Evolutionary conservation across 177 flowering plant genomes (phyloP).

Genomic region (Vitis hybrid): DNA sequence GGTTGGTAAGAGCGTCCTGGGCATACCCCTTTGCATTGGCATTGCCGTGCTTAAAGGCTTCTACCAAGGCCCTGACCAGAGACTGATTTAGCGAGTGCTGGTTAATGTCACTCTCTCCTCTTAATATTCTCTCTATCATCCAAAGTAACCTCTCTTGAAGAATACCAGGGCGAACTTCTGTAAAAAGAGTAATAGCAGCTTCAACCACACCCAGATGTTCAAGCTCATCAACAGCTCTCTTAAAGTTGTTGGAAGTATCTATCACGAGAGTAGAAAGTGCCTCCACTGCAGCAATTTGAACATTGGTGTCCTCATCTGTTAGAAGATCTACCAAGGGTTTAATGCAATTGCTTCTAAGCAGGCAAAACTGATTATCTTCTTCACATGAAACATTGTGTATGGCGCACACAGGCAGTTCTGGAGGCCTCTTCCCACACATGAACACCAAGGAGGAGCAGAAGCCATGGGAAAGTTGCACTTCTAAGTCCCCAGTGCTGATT

Average conservation of each 20-base stretch:
- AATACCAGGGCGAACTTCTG: slow-evolving; percentile 42
- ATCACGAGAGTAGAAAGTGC: slow-evolving; percentile 52
- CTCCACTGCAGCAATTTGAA: slow-evolving; percentile 48
- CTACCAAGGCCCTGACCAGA: slow-evolving; percentile 52
- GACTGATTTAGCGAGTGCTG: slow-evolving; percentile 34
- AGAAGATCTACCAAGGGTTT: slow-evolving; percentile 49
- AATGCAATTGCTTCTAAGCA: slow-evolving; percentile 45
- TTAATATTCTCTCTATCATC: slow-evolving; percentile 53
- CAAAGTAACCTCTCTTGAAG: slow-evolving; percentile 50
- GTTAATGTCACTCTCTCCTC: slow-evolving; percentile 38
- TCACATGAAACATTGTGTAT: slow-evolving; percentile 46
- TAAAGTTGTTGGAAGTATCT: slow-evolving; percentile 29
- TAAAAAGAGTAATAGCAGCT: slow-evolving; percentile 37
- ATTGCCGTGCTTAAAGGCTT: slow-evolving; percentile 58
- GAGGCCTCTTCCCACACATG: slow-evolving; percentile 36
- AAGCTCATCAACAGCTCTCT: slow-evolving; percentile 40
- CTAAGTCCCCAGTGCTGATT: slow-evolving; percentile 18
- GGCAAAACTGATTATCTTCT: slow-evolving; percentile 42
- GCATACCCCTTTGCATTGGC: slow-evolving; percentile 47
- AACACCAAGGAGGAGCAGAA: slow-evolving; percentile 35
- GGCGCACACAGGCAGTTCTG: slow-evolving; percentile 34
- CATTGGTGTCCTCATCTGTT: slow-evolving; percentile 36
- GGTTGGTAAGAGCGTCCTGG: slow-evolving; percentile 53
- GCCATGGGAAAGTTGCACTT: slow-evolving; percentile 37
- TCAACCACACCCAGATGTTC: slow-evolving; percentile 32